Evolutionary conservation across 2,329 filamentous ascomycete genomes (phyloP), one percentile per base, ranked within the genome.

Genomic region (Hypoxylon rubiginosum): DNA sequence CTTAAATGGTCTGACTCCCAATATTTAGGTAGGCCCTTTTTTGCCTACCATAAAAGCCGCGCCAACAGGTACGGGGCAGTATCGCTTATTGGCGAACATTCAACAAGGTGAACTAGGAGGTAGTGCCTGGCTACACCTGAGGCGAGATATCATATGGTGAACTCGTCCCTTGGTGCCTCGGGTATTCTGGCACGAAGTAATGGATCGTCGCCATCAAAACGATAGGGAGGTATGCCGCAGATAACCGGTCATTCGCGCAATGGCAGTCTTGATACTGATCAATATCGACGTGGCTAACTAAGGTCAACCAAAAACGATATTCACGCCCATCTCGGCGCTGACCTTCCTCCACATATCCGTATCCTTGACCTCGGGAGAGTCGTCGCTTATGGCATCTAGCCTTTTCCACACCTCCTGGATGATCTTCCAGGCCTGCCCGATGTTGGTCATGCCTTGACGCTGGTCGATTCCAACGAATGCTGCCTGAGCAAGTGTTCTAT

Each of bases 381-480:
- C 60, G 46, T 74, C 64, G 65, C 73, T 65, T 9, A 69, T 62
- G 9, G 68, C 61, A 62, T 89, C 86, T 0, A 82, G 82, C 59
- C 86, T 79, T 59, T 81, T 81, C 78, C 88, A 91, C 9, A 91
- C 84, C 73, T 90, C 88, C 69, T 85, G 81, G 3, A 89, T 84
- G 36, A 91, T 85, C 11, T 82, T 82, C 86, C 87, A 89, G 3
- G 87, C 85, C 65, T 86, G 81, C 66, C 83, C 83, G 62, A 91
- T 90, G 71, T 91, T 91, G 17, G 83, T 84, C 88, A 90, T 90
- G 19, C 88, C 88, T 74, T 90, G 89, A 17, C 87, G 79, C 57
- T 79, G 81, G 62, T 86, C 84, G 8, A 89, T 81, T 4, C 83
- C 84, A 4, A 77, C 74, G 71, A 90, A 90, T 0, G 85, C 80